A percentile compares a stretch with the other conserved stretches of the same genome.
phyloP scores from a whole-genome alignment of 331 rosid genomes.

The Quercus lobata region DNA sequence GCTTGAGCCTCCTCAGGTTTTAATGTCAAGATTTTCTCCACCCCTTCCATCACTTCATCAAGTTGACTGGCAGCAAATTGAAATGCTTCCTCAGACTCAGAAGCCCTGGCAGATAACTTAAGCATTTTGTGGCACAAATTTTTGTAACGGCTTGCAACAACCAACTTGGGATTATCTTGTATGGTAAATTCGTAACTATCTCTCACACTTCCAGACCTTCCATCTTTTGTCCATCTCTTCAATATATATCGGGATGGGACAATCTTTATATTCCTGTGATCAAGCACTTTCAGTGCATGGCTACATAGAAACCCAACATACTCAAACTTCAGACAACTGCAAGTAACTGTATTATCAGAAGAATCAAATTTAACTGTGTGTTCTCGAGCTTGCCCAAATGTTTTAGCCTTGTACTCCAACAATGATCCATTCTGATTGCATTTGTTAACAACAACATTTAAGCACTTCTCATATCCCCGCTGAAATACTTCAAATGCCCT shows the following conservation, averaged over 20 bases:
- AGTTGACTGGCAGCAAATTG: slow-evolving; percentile 40
- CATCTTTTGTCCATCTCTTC: slow-evolving; percentile 62
- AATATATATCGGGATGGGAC: slow-evolving; percentile 48
- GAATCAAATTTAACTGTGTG: slow-evolving; percentile 41
- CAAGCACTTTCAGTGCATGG: slow-evolving; percentile 67
- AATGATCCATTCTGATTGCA: slow-evolving; percentile 33
- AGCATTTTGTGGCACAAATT: slow-evolving; percentile 41
- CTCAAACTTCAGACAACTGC: slow-evolving; percentile 63
- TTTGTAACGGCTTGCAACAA: slow-evolving; percentile 49
- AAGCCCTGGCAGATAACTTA: slow-evolving; percentile 57
- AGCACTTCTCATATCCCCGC: slow-evolving; percentile 50
- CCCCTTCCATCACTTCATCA: slow-evolving; percentile 56
- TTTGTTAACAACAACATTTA: slow-evolving; percentile 51
- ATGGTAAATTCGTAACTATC: slow-evolving; percentile 20
- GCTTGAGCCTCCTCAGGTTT: slow-evolving; percentile 41
- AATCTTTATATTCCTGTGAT: slow-evolving; percentile 54
- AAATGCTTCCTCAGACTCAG: slow-evolving; percentile 56
- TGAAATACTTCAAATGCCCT: slow-evolving; percentile 66
- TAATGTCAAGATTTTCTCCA: slow-evolving; percentile 46
- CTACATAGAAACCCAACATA: slow-evolving; percentile 61
- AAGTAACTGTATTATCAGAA: slow-evolving; percentile 38
- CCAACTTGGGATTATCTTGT: slow-evolving; percentile 37
- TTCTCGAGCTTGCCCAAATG: slow-evolving; percentile 44
- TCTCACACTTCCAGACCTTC: slow-evolving; percentile 37
- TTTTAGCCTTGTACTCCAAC: slow-evolving; percentile 45